Evolutionary conservation across 495 filamentous ascomycete species (phyloP), one percentile per base, ranked within the genome.

Genomic region (Lichenothelia convexa): DNA sequence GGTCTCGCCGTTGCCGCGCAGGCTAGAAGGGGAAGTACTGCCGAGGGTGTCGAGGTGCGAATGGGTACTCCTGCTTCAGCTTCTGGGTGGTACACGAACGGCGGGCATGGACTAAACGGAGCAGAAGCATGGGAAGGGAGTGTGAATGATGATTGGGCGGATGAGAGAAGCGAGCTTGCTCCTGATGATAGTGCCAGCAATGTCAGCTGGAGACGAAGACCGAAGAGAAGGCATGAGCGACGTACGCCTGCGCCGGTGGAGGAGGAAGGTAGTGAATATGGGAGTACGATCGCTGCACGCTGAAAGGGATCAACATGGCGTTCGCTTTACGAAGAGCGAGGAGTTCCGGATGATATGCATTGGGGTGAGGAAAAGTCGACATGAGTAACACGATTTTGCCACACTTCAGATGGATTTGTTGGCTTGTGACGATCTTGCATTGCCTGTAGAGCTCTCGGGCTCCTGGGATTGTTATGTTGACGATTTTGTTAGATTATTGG

Each of bases 211-310:
- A 78, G 71, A 39, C 63, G 80, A 37, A 60, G 80, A 48, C 76
- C 72, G 4, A 80, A 80, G 61, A 55, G 73, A 41, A 63, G 79
- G 37, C 68, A 65, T 36, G 80, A 86, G 57, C 63, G 82, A 48
- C 65, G 78, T 8, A 92, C 84, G 2, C 83, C 84, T 0, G 84
- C 82, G 13, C 71, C 73, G 0, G 82, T 91, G 6, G 80, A 83
- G 55, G 85, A 93, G 55, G 82, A 89, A 48, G 73, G 75, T 15
- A 77, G 81, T 49, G 24, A 13, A 27, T 7, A 27, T 27, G n/a
- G n/a, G n/a, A n/a, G n/a, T n/a, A n/a, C n/a, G n/a, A n/a, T n/a
- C n/a, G n/a, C n/a, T n/a, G n/a, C n/a, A n/a, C n/a, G n/a, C n/a
- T n/a, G n/a, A n/a, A n/a, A n/a, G n/a, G n/a, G n/a, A n/a, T n/a